Base-by-base conservation (phyloP, 2,329 filamentous ascomycete species). In the Mariannaea sp. region DNA sequence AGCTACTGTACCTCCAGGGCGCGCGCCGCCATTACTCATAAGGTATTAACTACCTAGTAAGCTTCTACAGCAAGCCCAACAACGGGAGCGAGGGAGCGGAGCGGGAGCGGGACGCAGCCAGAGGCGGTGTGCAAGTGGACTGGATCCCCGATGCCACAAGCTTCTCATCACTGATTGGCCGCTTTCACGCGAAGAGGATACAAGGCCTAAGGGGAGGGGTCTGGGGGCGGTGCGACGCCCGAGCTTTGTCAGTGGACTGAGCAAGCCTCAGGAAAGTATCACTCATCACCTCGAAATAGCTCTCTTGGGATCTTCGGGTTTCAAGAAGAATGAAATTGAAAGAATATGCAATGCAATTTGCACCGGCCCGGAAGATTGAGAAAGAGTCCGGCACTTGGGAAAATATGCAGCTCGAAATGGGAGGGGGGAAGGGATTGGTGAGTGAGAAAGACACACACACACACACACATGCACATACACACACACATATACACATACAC, bases 41-140 rank as follows among this genome's bases (percentile, higher is more conserved):
- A n/a, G n/a, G n/a, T n/a, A n/a, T n/a, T n/a, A n/a, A n/a, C n/a
- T n/a, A n/a, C n/a, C n/a, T n/a, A n/a, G n/a, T 20, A 20, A 22
- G 27, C 41, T 44, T 44, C 29, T 19, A 40, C 60, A 45, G 55
- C 58, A 50, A 64, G 62, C n/a, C n/a, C n/a, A 41, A 54, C 52
- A 55, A 61, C 62, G 62, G 62, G 62, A 65, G 59, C 56, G 52
- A 64, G 55, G 58, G 57, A 60, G 46, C 60, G 62, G 62, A 56
- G 49, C 56, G 54, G 62, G 62, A 65, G 60, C 62, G 62, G 62
- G 62, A 65, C 62, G 62, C 43, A n/a, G 13, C 29, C 22, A 24
- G 60, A 65, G 62, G 62, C 62, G 62, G 57, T 59, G 62, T 65
- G 62, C 50, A 42, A 53, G 49, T 42, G 64, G 61, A 55, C 60